These are phyloP conservation scores for Verbascum thapsus DNA, from an alignment of 257 asterid genomes.

Conservation along the genomic window DNA sequence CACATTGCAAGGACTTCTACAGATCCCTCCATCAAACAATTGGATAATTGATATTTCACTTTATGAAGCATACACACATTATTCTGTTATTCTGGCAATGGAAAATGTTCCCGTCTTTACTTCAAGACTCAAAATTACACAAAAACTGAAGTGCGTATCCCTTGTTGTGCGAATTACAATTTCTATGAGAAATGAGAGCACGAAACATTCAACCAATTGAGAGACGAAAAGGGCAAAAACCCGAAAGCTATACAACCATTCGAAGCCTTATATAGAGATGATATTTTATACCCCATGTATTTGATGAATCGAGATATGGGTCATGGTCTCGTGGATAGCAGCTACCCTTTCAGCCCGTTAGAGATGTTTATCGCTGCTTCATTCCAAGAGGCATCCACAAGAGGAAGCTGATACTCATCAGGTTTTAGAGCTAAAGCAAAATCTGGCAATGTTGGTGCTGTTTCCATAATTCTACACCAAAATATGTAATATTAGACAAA, in stretches of 20 bases:
- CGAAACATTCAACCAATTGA: neutral
- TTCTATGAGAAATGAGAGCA: neutral
- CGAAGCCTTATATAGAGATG: neutral
- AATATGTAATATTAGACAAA: neutral
- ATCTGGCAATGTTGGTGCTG: constrained; percentile 75
- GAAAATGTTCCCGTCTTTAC: neutral
- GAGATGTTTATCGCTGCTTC: constrained; percentile 30
- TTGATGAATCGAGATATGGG: neutral
- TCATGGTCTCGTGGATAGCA: too few relatives aligned
- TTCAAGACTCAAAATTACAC: neutral
- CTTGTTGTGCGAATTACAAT: neutral
- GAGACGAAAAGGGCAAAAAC: neutral
- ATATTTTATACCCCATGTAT: neutral
- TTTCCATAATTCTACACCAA: constrained; percentile 63
- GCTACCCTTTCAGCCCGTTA: neutral
- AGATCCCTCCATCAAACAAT: too few relatives aligned
- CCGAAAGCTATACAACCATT: neutral
- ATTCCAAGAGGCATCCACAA: constrained; percentile 51
- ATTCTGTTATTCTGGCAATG: neutral
- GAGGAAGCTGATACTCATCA: constrained; percentile 70
- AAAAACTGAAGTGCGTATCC: neutral
- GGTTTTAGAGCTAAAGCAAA: constrained; percentile 77
- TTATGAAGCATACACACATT: neutral
- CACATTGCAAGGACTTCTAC: too few relatives aligned
- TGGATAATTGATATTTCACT: neutral